Conservation (phyloP, 768 basidiomycete genomes). For the Dioszegia hungarica region DNA sequence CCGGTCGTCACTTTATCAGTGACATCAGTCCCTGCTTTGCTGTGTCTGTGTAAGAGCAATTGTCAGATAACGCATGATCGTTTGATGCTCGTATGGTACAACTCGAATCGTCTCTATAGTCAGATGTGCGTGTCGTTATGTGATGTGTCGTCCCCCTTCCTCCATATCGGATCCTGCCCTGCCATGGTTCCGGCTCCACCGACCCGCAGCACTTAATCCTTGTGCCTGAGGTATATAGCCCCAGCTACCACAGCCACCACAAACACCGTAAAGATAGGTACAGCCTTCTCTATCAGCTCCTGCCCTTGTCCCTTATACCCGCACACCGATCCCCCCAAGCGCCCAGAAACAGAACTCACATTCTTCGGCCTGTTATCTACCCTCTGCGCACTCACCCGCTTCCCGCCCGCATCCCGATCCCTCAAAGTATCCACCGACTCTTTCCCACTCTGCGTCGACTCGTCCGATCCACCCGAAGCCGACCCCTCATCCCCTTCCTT, state of each 20-base stretch:
- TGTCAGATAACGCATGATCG: too few relatives aligned
- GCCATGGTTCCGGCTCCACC: too few relatives aligned
- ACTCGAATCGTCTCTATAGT: too few relatives aligned
- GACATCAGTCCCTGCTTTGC: too few relatives aligned
- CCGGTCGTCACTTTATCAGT: too few relatives aligned
- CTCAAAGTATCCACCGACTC: conserved; percentile 31
- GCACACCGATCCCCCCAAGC: too few relatives aligned
- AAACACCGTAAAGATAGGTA: conserved; percentile 33
- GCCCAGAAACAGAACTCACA: conserved; percentile 7
- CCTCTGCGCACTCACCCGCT: background rate
- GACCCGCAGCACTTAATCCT: conserved; percentile 20
- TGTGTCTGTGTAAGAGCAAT: too few relatives aligned
- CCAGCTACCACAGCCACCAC: conserved; percentile 34
- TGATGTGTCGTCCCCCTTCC: too few relatives aligned
- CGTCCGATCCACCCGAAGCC: background rate
- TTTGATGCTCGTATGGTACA: too few relatives aligned
- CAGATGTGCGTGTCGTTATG: too few relatives aligned
- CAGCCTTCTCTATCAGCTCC: conserved; percentile 13
- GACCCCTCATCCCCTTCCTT: background rate
- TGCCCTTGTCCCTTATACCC: too few relatives aligned
- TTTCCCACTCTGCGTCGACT: conserved; percentile 22
- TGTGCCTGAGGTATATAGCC: conserved; percentile 32
- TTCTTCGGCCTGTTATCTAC: conserved; percentile 7
- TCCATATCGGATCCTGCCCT: too few relatives aligned
- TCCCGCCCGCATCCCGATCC: conserved; percentile 17